Evolutionary conservation across 208 protist genomes (phyloP).

Genomic region (Porcisia hertigi): DNA sequence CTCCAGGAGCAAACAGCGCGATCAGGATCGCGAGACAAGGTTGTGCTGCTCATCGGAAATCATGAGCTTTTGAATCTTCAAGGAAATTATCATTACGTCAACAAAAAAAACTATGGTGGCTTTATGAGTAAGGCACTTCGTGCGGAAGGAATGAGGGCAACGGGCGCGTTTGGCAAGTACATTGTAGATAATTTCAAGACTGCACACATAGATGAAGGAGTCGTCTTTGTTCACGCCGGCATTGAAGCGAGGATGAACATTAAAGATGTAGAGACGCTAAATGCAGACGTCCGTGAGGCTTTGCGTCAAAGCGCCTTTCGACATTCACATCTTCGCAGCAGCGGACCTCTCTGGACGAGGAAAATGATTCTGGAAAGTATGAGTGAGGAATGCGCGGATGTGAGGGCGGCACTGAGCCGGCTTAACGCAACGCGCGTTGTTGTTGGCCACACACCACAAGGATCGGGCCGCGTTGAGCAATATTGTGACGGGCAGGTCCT

Average conservation of each 20-base stretch:
- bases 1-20: constrained; percentile 45
- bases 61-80: constrained; percentile 88
- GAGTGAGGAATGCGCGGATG: constrained; percentile 43
- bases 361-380: constrained; percentile 66
- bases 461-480: constrained; percentile 48
- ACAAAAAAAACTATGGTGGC: constrained; percentile 49
- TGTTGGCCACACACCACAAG: constrained; percentile 77
- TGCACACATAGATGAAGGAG: constrained; percentile 46
- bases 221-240: constrained; percentile 77
- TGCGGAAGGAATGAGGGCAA: constrained; percentile 37
- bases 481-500: constrained; percentile 67
- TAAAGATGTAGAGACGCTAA: constrained; percentile 35
- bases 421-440: constrained; percentile 58
- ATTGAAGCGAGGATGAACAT: constrained; percentile 40
- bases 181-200: constrained; percentile 66
- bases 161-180: constrained; percentile 62
- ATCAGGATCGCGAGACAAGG: constrained; percentile 35
- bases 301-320: constrained; percentile 37
- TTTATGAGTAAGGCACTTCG: constrained; percentile 55
- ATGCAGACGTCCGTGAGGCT: constrained; percentile 40
- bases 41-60: constrained; percentile 83
- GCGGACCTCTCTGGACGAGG: constrained; percentile 75
- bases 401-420: constrained; percentile 32
- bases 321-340: constrained; percentile 39
- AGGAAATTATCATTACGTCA: constrained; percentile 68